Evolutionary conservation across 1,139 yeast genomes (phyloP).

Genomic region (Wickerhamomyces sp.): DNA sequence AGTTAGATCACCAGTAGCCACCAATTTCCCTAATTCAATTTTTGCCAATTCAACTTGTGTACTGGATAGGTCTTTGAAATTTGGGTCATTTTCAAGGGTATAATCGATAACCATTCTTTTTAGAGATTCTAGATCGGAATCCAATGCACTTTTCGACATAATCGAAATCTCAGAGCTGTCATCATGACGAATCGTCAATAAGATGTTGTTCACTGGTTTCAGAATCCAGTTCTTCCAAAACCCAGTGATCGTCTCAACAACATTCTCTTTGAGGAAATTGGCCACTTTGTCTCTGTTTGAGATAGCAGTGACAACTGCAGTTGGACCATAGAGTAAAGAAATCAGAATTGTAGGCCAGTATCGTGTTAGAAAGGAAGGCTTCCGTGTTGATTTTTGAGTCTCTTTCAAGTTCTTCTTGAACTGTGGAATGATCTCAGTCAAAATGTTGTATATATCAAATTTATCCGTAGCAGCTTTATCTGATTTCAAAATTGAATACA

Average conservation of each 20-base stretch:
- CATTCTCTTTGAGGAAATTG: slow-evolving; percentile 51
- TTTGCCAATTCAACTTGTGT: slow-evolving; percentile 17
- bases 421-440: not conserved
- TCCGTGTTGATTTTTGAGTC: slow-evolving; percentile 2
- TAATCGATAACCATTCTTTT: slow-evolving; percentile 86
- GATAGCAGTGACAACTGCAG: slow-evolving; percentile 37
- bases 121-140: slow-evolving; percentile 72
- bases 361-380: slow-evolving; percentile 48
- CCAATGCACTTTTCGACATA: slow-evolving; percentile 72
- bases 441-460: not conserved
- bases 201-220: slow-evolving; percentile 68
- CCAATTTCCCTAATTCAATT: slow-evolving; percentile 31
- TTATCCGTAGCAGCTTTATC: not conserved
- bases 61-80: slow-evolving; percentile 22
- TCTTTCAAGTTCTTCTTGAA: not conserved
- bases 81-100: slow-evolving; percentile 38
- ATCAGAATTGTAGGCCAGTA: slow-evolving; percentile 62
- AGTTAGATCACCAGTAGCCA: slow-evolving; percentile 70
- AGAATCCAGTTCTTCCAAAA: slow-evolving; percentile 80
- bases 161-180: slow-evolving; percentile 60
- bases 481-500: not conserved
- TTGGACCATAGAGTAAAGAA: slow-evolving; percentile 44
- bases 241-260: slow-evolving; percentile 59
- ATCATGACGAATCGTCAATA: slow-evolving; percentile 80
- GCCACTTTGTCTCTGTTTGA: slow-evolving; percentile 47